A percentile compares a stretch with the other conserved stretches of the same genome.
phyloP scores from a whole-genome alignment of 345 rosid species.

The Euphorbia tirucalli region DNA sequence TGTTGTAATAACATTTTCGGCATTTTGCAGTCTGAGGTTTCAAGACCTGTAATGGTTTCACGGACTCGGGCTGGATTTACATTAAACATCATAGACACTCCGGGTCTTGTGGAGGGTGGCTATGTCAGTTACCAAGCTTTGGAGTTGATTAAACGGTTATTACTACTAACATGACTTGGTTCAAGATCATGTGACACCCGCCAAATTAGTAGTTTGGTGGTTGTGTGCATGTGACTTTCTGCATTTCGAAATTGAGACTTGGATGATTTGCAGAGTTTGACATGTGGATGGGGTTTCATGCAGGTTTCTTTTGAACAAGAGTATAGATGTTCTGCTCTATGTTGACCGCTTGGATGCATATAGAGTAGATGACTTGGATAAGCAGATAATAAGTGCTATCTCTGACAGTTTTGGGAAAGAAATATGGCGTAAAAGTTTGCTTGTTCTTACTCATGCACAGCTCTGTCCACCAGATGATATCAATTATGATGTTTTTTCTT shows the following conservation, averaged over 20 bases:
- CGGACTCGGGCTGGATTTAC: constrained; percentile 73
- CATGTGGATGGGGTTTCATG: constrained; percentile 6
- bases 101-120: constrained; percentile 86
- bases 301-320: constrained; percentile 75
- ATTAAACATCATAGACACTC: constrained; percentile 72
- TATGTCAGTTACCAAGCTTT: constrained; percentile 74
- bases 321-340: constrained; percentile 65
- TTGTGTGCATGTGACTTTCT: not conserved
- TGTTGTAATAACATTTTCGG: constrained; percentile 1
- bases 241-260: not conserved
- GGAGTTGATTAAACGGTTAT: constrained; percentile 68
- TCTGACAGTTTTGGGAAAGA: constrained; percentile 70
- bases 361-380: constrained; percentile 83
- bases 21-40: constrained; percentile 50
- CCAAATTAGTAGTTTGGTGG: not conserved
- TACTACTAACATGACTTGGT: constrained; percentile 4
- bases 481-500: constrained; percentile 55
- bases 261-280: not conserved
- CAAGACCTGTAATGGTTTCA: constrained; percentile 75
- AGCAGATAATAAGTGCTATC: constrained; percentile 66
- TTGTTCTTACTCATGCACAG: constrained; percentile 84
- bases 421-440: constrained; percentile 72
- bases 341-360: constrained; percentile 84
- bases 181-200: not conserved
- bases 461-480: constrained; percentile 79